A percentile compares a stretch with the other conserved stretches of the same genome.
These are phyloP conservation scores for Rhodosporidiobolus odoratus DNA, from an alignment of 768 basidiomycete species.

Conservation along the genomic window DNA sequence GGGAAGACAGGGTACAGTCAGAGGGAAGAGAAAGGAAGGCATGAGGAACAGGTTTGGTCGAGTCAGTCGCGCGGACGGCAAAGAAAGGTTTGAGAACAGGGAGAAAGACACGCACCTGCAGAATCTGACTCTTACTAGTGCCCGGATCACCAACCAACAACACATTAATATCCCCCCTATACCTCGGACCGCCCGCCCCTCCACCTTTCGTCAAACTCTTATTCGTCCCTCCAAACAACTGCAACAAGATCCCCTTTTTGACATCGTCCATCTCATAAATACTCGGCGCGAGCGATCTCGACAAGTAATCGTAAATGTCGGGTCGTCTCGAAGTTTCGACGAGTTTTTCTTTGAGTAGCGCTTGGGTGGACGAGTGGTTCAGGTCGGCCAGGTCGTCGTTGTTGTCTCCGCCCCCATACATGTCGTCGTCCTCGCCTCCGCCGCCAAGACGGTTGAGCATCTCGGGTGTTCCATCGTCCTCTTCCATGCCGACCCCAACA, in stretches of 20 bases:
- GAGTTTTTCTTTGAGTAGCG: conserved; percentile 59
- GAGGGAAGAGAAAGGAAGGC: background rate
- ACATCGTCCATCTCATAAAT: conserved; percentile 99
- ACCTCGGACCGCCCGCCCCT: conserved; percentile 90
- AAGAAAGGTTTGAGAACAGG: background rate
- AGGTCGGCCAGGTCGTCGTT: conserved; percentile 45
- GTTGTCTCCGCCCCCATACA: conserved; percentile 46
- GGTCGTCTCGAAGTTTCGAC: conserved; percentile 64
- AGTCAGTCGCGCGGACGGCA: background rate
- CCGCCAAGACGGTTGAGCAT: conserved; percentile 47
- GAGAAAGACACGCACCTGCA: conserved; percentile 58
- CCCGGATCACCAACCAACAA: conserved; percentile 96
- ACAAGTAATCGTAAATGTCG: conserved; percentile 79
- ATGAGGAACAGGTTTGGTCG: conserved; percentile 15
- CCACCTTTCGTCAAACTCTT: conserved; percentile 89
- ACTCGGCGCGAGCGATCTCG: conserved; percentile 81
- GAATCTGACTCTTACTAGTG: conserved; percentile 90
- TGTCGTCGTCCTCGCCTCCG: conserved; percentile 44
- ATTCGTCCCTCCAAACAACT: conserved; percentile 96
- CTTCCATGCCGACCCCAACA: conserved; percentile 63
- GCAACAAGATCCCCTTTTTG: conserved; percentile 93
- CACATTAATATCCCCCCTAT: conserved; percentile 96
- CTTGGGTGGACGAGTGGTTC: conserved; percentile 49
- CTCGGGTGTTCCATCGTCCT: conserved; percentile 53
- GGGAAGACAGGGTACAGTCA: conserved; percentile 9